These are phyloP conservation scores for Yamadazyma siamensis DNA, from an alignment of 1,139 yeast species.

Conservation along the genomic window DNA sequence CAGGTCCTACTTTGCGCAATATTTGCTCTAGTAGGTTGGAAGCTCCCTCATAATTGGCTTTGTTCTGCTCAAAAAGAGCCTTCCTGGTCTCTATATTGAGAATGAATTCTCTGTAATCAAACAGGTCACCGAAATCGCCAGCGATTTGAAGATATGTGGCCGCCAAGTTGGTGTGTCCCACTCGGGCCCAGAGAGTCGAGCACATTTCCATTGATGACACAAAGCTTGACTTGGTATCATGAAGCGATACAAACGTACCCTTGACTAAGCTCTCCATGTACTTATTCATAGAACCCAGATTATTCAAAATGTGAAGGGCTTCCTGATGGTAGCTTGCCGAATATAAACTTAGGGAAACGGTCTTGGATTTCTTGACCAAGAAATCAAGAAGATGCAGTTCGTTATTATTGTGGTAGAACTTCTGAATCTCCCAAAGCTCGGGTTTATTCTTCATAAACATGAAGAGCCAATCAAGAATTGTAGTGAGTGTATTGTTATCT, in stretches of 20 bases:
- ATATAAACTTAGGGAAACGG: slow-evolving; percentile 50
- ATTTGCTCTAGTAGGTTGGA: slow-evolving; percentile 22
- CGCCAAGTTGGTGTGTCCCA: slow-evolving; percentile 46
- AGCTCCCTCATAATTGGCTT: slow-evolving; percentile 40
- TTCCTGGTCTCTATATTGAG: slow-evolving; percentile 37
- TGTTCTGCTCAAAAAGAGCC: slow-evolving; percentile 29
- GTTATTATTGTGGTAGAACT: slow-evolving; percentile 37
- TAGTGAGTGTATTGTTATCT: slow-evolving; percentile 70
- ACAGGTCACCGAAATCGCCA: slow-evolving; percentile 22
- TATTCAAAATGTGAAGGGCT: slow-evolving; percentile 48
- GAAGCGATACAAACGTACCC: slow-evolving; percentile 50
- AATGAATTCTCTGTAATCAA: slow-evolving; percentile 34
- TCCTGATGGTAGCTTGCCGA: slow-evolving; percentile 62
- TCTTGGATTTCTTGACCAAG: slow-evolving; percentile 54
- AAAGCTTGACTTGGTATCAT: slow-evolving; percentile 36
- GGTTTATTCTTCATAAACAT: slow-evolving; percentile 71
- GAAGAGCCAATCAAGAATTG: slow-evolving; percentile 77
- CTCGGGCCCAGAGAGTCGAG: slow-evolving; percentile 49
- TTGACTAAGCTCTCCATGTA: slow-evolving; percentile 54
- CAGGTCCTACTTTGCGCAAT: slow-evolving; percentile 17
- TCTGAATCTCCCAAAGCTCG: slow-evolving; percentile 42
- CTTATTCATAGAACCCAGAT: slow-evolving; percentile 44
- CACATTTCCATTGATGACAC: slow-evolving; percentile 45
- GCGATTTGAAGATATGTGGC: slow-evolving; percentile 47
- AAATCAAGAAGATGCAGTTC: slow-evolving; percentile 63